Conservation (phyloP, 129 eudicot species). For the Apium graveolens region DNA sequence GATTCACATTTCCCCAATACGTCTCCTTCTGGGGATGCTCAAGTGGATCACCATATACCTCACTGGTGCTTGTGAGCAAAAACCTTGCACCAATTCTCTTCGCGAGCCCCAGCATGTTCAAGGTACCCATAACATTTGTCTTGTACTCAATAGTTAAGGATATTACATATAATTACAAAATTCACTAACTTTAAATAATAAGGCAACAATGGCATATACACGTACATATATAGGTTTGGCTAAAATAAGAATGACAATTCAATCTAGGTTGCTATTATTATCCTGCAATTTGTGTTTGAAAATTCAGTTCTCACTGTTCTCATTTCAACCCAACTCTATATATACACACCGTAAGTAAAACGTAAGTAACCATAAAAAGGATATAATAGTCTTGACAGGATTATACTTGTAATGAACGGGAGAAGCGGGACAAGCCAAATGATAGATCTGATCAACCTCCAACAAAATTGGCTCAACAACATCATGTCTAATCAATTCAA, state of each 20-base stretch:
- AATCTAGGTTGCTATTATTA: no score
- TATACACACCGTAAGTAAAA: no score
- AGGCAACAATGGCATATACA: background rate
- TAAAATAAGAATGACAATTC: no score
- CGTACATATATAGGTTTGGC: no score
- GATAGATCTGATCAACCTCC: constrained; percentile 90
- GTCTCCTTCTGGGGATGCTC: constrained; percentile 93
- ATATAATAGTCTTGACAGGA: constrained; percentile 87
- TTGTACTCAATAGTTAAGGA: constrained; percentile 66
- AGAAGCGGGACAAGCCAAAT: constrained; percentile 84
- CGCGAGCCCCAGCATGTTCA: constrained; percentile 88
- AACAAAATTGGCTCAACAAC: constrained; percentile 68
- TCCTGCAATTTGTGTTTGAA: no score
- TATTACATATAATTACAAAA: constrained; percentile 16
- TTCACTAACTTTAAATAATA: background rate
- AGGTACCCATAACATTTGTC: constrained; percentile 81
- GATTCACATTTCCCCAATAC: constrained; percentile 90
- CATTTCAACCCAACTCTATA: no score
- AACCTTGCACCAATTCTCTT: constrained; percentile 76
- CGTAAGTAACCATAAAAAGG: constrained; percentile 21
- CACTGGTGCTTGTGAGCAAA: constrained; percentile 78
- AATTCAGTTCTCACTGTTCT: no score
- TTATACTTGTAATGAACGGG: constrained; percentile 86
- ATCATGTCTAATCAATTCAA: constrained; percentile 78
- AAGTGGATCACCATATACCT: constrained; percentile 88